Base-by-base conservation (phyloP, 129 eudicot genomes). In the Logfia minima region DNA sequence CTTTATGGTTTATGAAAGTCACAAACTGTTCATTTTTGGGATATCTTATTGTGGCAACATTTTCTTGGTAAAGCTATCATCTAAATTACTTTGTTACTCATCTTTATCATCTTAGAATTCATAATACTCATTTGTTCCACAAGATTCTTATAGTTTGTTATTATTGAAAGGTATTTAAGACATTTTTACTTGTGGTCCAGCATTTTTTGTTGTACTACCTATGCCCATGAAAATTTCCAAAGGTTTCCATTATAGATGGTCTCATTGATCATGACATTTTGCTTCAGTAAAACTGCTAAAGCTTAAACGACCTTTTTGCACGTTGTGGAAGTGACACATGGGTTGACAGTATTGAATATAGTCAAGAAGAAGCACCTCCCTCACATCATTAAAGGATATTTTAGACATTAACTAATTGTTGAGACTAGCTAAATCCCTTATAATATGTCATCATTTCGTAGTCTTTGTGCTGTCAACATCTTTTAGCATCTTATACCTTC, bases 191-290 rank as follows among this genome's bases (percentile, higher is more conserved):
- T 48, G 55, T 48, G 55, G 55, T 70, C 75, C 6, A 70, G 18
- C 41, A 70, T n/a, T 70, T 19, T 70, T 16, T 11, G 55, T 70
- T 23, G 55, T 70, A 70, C 74, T 70, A 43, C 74, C 35, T 45
- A 2, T 45, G 72, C 37, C 4, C 75, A 70, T 45, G 22, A 45
- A 22, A 11, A 41, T 8, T 39, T 68, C 13, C 58, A 43, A 43
- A 60, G 13, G 13, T 22, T 69, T 69, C 32, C 74, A 69, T 69
- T 5, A 39, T 43, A 11, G 56, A 28, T 21, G 10, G 17, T 48
- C 61, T 45, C 14, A 43, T 43, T 45, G 75, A 45, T 69, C 74
- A 43, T 7, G 22, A 43, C 13, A 23, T 43, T 16, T 69, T 31
- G 22, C 21, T 69, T 34, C 13, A 39, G 59, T 18, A 53, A 69